Percentiles rank a stretch among this genome's conserved stretches.
These are phyloP conservation scores for Auricularia cornea DNA, from an alignment of 768 basidiomycete genomes.

Conservation along the genomic window DNA sequence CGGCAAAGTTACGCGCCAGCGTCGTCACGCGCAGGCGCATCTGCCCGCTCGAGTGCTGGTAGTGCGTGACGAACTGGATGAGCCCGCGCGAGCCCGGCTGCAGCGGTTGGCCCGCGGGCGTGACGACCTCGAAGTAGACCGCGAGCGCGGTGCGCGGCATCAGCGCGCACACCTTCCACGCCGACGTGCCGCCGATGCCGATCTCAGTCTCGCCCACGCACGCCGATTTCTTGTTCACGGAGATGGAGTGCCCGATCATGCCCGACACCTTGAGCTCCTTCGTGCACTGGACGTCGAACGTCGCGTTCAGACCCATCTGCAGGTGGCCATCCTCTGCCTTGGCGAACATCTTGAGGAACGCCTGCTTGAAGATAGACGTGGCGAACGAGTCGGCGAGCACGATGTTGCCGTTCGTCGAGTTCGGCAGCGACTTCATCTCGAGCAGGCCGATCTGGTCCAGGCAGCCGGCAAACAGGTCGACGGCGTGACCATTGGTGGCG, in stretches of 20 bases:
- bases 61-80: slow-evolving; percentile 97
- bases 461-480: slow-evolving; percentile 95
- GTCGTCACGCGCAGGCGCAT: slow-evolving; percentile 95
- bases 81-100: slow-evolving; percentile 86
- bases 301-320: slow-evolving; percentile 98
- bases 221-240: slow-evolving; percentile 90
- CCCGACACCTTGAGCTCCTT: slow-evolving; percentile 99
- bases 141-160: slow-evolving; percentile 81
- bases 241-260: slow-evolving; percentile 94
- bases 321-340: slow-evolving; percentile 90
- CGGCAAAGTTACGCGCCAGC: slow-evolving; percentile 94
- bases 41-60: slow-evolving; percentile 95
- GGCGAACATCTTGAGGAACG: slow-evolving; percentile 84
- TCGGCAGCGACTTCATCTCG: slow-evolving; percentile 95
- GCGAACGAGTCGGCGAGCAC: slow-evolving; percentile 95
- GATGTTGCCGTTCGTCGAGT: slow-evolving; percentile 94
- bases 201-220: slow-evolving; percentile 99
- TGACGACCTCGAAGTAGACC: slow-evolving; percentile 98
- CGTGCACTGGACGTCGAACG: slow-evolving; percentile 97
- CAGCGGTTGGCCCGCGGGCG: slow-evolving; percentile 89
- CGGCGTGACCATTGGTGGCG: slow-evolving; percentile 88
- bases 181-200: slow-evolving; percentile 96
- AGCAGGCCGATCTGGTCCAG: slow-evolving; percentile 95
- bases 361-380: slow-evolving; percentile 98
- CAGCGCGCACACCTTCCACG: slow-evolving; percentile 93